These are phyloP conservation scores for Vigna trinervia DNA, from an alignment of 306 rosid genomes.

Conservation along the genomic window DNA sequence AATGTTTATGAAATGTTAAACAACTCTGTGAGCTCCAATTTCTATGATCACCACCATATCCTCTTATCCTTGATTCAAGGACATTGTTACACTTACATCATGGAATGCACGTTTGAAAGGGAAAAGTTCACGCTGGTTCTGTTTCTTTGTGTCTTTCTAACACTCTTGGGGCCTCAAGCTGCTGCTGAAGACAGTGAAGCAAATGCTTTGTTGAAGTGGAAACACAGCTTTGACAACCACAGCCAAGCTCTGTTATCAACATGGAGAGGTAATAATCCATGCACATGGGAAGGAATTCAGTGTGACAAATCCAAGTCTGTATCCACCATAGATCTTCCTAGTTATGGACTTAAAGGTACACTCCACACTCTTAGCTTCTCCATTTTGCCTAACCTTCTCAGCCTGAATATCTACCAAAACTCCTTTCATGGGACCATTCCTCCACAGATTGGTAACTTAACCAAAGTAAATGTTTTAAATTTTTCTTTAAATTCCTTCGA, in stretches of 20 bases:
- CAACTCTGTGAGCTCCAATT: background rate
- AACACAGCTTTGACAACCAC: slow-evolving; percentile 36
- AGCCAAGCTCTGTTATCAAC: slow-evolving; percentile 41
- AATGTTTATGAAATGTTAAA: background rate
- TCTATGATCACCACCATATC: slow-evolving; percentile 1
- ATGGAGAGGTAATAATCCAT: slow-evolving; percentile 34
- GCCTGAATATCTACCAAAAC: slow-evolving; percentile 27
- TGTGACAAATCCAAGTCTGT: slow-evolving; percentile 39
- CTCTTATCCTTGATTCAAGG: slow-evolving; percentile 8
- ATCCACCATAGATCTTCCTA: slow-evolving; percentile 1
- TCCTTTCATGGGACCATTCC: slow-evolving; percentile 42
- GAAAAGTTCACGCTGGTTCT: background rate
- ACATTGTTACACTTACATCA: slow-evolving; percentile 12
- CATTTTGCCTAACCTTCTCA: slow-evolving; percentile 37
- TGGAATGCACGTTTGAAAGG: slow-evolving; percentile 5
- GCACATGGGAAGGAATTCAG: slow-evolving; percentile 39
- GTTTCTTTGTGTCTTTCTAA: slow-evolving; percentile 11
- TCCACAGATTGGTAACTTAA: slow-evolving; percentile 40
- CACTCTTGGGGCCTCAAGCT: background rate
- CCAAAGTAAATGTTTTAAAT: slow-evolving; percentile 37
- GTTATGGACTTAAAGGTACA: slow-evolving; percentile 43
- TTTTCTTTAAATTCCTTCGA: slow-evolving; percentile 29
- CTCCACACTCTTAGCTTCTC: slow-evolving; percentile 45
- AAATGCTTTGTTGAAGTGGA: slow-evolving; percentile 43
- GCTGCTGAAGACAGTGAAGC: slow-evolving; percentile 35